Base-by-base conservation (phyloP, 345 rosid species). In the Excoecaria agallocha region DNA sequence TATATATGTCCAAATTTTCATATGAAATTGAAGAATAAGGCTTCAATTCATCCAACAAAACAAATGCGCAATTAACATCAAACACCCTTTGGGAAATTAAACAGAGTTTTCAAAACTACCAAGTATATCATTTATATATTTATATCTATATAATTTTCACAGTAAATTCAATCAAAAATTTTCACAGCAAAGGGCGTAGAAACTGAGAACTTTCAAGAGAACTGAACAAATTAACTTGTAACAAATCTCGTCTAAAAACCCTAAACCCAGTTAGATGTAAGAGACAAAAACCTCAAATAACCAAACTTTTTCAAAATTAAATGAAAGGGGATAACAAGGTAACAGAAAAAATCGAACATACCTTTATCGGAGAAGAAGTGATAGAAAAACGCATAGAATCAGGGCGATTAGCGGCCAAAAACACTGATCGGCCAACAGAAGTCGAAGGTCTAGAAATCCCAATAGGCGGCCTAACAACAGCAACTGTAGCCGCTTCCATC, bases 351-450 rank as follows among this genome's bases (percentile, higher is more conserved):
- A 12, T 1, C 5, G 1, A 9, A 3, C 12, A 16, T 78, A 87
- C 93, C 88, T 80, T 85, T 9, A 30, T 52, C 2, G 74, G 73
- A 64, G 74, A 77, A 17, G 25, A 66, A 51, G 57, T 58, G 12
- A 76, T 57, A 61, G 72, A 76, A 74, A 87, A 87, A 71, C 74
- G 74, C n/a, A 81, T 63, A 61, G 76, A 83, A 71, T 69, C 78
- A 25, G 86, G 85, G 8, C 75, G 57, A 35, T 62, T 76, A 24
- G 90, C 59, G 6, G 90, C 66, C 20, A 77, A 73, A 71, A 75
- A 59, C 71, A 77, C 82, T 68, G 87, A 79, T 87, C 89, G 70
- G 11, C 79, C 41, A 57, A 76, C 65, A 65, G 78, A 78, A 76
- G 49, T 41, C 25, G 86, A 73, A 49, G 84, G 75, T 71, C 63